Conservation (phyloP, 75 land plant genomes). For the Pseudotsuga menziesii region DNA sequence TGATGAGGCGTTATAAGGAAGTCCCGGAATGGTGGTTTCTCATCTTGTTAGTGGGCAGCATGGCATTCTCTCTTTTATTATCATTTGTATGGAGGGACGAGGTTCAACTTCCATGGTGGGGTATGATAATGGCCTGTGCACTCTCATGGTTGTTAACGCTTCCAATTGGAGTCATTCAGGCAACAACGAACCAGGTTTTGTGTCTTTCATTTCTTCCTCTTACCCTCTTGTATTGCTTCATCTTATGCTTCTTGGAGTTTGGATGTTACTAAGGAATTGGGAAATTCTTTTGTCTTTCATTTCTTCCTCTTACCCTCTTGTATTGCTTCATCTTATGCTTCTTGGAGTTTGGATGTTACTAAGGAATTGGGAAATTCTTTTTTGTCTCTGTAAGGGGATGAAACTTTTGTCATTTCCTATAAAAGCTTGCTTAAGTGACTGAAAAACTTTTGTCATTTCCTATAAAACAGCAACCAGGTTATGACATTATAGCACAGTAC, state of each 20-base stretch:
- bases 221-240: background rate
- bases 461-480: constrained; percentile 77
- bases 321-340: too few species aligned
- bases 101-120: constrained; percentile 97
- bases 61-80: constrained; percentile 44
- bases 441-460: background rate
- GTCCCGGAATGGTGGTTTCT: constrained; percentile 88
- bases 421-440: background rate
- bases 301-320: too few species aligned
- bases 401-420: too few species aligned
- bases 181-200: constrained; percentile 80
- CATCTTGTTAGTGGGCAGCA: constrained; percentile 46
- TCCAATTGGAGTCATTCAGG: constrained; percentile 94
- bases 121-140: constrained; percentile 78
- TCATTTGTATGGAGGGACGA: constrained; percentile 54
- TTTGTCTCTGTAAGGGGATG: background rate
- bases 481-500: constrained; percentile 88
- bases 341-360: too few species aligned
- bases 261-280: background rate
- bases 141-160: constrained; percentile 78
- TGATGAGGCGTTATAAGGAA: constrained; percentile 75
- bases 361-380: too few species aligned
- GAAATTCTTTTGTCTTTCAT: too few species aligned
- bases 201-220: background rate
- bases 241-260: background rate